Base-by-base conservation (phyloP, 1,139 yeast genomes). In the Blastobotrys illinoisensis region DNA sequence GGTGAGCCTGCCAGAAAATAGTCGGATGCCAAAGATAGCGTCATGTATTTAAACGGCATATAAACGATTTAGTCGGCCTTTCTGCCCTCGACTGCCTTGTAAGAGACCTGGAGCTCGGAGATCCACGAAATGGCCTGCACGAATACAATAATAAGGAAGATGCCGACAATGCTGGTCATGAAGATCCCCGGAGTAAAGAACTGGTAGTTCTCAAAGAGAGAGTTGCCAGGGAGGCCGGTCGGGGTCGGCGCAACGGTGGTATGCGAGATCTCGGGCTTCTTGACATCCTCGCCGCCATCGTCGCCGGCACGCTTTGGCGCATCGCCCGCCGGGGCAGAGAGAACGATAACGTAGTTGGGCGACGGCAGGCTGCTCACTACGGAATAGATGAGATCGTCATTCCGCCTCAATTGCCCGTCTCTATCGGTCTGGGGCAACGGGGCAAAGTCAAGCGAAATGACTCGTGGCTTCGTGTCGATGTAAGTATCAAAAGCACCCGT, bases 141-240 rank as follows among this genome's bases (percentile, higher is more conserved):
- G 60, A 86, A 73, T 28, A 85, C 74, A 50, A 70, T 71, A 44
- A 83, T 62, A 62, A 86, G 74, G 59, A 83, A 70, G 44, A 79
- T 70, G 2, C 84, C 73, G 21, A 85, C 85, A 54, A 87, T 71
- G 55, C 81, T 72, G 51, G 82, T 76, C 85, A 82, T 83, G 78
- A 85, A 85, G 59, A 87, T 76, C 18, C 91, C 95, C 11, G 80
- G 76, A n/a, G 81, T 71, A 64, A 80, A 78, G 64, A 79, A 80
- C 54, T 74, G 73, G 65, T 80, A 80, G 54, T 73, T 71, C 53
- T 76, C 75, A 64, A 80, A 79, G 52, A 80, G 63, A 6, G 56
- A 54, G 45, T 54, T 23, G 13, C 56, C 56, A 11, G 56, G 21
- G n/a, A 50, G 46, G 7, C 24, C 44, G 21, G 44, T 24, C 4